A percentile compares a stretch with the other conserved stretches of the same genome.
Conservation (phyloP, 352 stramenopile genomes). For the Pythium scleroteichum region DNA sequence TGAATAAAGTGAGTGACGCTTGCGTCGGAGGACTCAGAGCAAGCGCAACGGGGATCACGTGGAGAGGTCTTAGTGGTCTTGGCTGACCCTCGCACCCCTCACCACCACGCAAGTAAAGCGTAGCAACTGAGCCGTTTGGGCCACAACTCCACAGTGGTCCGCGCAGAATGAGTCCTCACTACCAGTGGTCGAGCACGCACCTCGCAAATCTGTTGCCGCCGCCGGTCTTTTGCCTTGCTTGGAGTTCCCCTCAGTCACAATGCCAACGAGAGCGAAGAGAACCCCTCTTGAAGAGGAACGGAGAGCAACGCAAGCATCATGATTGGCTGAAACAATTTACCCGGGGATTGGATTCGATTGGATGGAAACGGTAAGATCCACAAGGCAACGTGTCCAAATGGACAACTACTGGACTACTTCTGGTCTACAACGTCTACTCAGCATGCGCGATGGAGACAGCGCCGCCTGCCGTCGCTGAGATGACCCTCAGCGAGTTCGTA, state of each 20-base stretch:
- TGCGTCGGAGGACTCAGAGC: too few relatives aligned
- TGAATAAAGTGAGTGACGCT: neutral
- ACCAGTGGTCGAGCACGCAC: neutral
- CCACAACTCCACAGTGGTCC: too few relatives aligned
- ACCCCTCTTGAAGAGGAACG: constrained; percentile 29
- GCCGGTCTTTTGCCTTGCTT: constrained; percentile 17
- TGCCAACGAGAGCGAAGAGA: constrained; percentile 13
- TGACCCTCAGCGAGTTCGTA: constrained; percentile 30
- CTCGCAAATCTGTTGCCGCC: neutral
- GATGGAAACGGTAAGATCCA: constrained; percentile 1
- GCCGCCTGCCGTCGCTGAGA: constrained; percentile 44
- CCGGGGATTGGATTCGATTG: constrained; percentile 7
- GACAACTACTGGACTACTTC: neutral
- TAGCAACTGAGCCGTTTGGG: too few relatives aligned
- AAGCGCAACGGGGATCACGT: too few relatives aligned
- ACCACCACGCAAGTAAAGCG: too few relatives aligned
- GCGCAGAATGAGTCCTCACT: neutral
- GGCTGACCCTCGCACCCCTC: too few relatives aligned
- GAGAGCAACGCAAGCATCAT: neutral
- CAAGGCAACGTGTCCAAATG: constrained; percentile 4
- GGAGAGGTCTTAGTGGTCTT: too few relatives aligned
- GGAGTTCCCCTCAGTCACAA: constrained; percentile 7
- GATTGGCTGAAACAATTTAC: constrained; percentile 26
- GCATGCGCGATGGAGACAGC: constrained; percentile 60
- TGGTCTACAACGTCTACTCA: constrained; percentile 2